phyloP scores from a whole-genome alignment of 345 rosid genomes.

The Clarkia xantiana region DNA sequence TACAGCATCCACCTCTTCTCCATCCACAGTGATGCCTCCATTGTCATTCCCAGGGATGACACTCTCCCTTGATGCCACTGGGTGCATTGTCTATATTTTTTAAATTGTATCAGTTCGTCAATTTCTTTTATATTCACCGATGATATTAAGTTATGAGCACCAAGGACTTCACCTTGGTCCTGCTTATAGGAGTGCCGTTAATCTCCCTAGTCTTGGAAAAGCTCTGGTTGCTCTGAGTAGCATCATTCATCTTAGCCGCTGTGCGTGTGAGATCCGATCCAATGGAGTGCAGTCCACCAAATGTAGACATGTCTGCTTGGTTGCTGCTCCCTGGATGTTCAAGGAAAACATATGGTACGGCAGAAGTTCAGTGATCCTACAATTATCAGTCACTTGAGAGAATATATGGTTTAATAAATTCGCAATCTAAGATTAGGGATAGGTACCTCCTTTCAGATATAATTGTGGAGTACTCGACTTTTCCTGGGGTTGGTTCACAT shows the following conservation, averaged over 20 bases:
- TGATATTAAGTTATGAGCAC: not conserved
- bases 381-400: too few species aligned
- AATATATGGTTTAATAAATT: too few species aligned
- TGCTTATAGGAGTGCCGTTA: conserved; percentile 65
- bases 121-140: not conserved
- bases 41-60: conserved; percentile 33
- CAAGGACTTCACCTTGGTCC: conserved; percentile 36
- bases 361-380: too few species aligned
- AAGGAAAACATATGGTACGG: not conserved
- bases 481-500: conserved; percentile 18
- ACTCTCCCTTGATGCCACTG: conserved; percentile 80
- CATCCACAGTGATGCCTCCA: conserved; percentile 15
- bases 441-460: conserved; percentile 18
- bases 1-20: conserved; percentile 26
- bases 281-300: conserved; percentile 71
- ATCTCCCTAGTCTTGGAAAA: conserved; percentile 33
- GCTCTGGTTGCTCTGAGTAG: conserved; percentile 47
- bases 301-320: conserved; percentile 54
- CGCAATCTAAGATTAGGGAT: not conserved
- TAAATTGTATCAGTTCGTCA: conserved; percentile 1
- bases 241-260: conserved; percentile 43
- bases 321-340: conserved; percentile 27
- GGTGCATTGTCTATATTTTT: conserved; percentile 22
- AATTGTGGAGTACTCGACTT: conserved; percentile 15
- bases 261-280: conserved; percentile 95